Percentiles rank a stretch among this genome's conserved stretches.
phyloP scores from a whole-genome alignment of 129 eudicot species.

The Escallonia herrerae region DNA sequence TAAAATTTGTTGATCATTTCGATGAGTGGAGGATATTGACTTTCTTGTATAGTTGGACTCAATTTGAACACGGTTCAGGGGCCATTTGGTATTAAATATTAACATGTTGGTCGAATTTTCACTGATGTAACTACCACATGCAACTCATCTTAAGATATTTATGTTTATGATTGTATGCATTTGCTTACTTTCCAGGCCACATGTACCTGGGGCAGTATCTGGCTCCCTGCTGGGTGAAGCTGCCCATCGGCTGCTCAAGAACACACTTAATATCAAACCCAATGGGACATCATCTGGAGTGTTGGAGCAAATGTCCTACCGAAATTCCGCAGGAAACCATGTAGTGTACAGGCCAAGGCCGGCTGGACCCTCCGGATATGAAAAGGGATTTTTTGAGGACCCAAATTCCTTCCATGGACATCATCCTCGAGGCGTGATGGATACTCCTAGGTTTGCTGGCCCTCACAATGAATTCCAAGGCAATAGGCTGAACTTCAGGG shows the following conservation, averaged over 20 bases:
- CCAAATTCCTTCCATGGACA: conserved; percentile 23
- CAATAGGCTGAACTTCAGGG: conserved; percentile 10
- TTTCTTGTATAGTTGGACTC: too few relatives aligned
- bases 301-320: conserved; percentile 26
- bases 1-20: too few relatives aligned
- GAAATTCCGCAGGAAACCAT: conserved; percentile 35
- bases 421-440: conserved; percentile 26
- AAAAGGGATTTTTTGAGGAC: conserved; percentile 40
- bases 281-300: conserved; percentile 22
- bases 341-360: conserved; percentile 54
- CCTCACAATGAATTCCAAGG: conserved; percentile 21
- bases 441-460: conserved; percentile 29
- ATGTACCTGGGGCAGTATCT: conserved; percentile 68
- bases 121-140: too few relatives aligned
- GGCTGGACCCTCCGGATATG: conserved; percentile 64
- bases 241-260: conserved; percentile 84
- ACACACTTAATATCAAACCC: conserved; percentile 62
- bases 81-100: too few relatives aligned
- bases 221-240: conserved; percentile 90
- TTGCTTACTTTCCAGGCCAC: conserved; percentile 51
- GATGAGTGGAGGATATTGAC: too few relatives aligned
- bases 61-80: too few relatives aligned
- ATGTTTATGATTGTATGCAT: neutral
- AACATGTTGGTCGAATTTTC: too few relatives aligned
- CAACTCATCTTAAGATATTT: neutral